These are phyloP conservation scores for Erigeron canadensis DNA, from an alignment of 129 eudicot species.

Conservation along the genomic window DNA sequence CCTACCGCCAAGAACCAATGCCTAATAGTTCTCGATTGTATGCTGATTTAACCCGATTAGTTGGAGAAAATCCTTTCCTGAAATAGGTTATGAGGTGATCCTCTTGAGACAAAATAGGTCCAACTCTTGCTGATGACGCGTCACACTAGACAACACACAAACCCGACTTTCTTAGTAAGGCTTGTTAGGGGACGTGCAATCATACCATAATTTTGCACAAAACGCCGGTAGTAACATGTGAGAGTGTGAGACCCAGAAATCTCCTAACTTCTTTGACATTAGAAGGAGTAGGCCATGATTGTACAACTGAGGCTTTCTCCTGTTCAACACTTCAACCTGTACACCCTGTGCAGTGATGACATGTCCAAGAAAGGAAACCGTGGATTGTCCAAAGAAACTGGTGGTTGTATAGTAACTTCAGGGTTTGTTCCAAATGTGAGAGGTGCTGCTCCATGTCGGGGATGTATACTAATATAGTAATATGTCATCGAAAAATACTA, in stretches of 20 bases:
- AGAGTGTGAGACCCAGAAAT: slow-evolving; percentile 4
- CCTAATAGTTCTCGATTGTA: too few relatives aligned
- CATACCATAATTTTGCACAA: not conserved
- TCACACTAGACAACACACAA: too few relatives aligned
- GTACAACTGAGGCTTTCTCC: not conserved
- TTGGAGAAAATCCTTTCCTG: too few relatives aligned
- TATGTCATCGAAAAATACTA: slow-evolving; percentile 17
- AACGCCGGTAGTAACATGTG: not conserved
- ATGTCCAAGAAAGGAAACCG: not conserved
- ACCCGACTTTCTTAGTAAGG: slow-evolving; percentile 4
- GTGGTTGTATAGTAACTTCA: not conserved
- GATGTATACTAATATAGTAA: slow-evolving; percentile 14
- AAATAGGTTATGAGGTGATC: too few relatives aligned
- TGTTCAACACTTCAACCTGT: not conserved
- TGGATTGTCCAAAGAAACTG: not conserved
- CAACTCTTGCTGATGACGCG: too few relatives aligned
- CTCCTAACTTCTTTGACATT: slow-evolving; percentile 9
- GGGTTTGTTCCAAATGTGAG: not conserved
- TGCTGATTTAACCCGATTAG: too few relatives aligned
- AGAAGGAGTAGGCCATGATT: slow-evolving; percentile 8
- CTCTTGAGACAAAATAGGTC: too few relatives aligned
- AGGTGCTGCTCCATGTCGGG: not conserved
- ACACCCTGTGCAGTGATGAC: not conserved
- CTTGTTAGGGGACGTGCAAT: not conserved
- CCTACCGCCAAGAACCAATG: too few relatives aligned